Evolutionary conservation across 2,329 filamentous ascomycete genomes (phyloP), one percentile per base, ranked within the genome.

Genomic region (Ilyonectria mors-panacis): DNA sequence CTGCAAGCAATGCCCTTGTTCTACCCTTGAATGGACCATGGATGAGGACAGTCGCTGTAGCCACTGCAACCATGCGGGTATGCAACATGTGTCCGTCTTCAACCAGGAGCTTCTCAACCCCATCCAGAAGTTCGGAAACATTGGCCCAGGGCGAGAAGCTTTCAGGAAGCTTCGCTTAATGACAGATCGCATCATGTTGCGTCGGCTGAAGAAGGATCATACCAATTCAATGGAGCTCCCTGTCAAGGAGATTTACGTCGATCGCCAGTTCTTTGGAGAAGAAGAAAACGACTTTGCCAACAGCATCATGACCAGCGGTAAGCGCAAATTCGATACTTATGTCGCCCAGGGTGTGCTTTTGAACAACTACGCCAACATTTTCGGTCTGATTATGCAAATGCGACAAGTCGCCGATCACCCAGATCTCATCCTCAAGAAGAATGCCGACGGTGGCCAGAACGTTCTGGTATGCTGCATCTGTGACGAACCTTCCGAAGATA

Each of bases 351-450:
- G 94, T 83, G 95, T 98, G 21, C 90, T 99, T 81, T 88, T 99
- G 68, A 94, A 98, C 85, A 97, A 98, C 78, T 98, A 98, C 74
- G 96, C 96, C 83, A 99, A 99, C 79, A 98, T 99, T 71, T 99
- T 99, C 76, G 95, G 95, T 77, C 87, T 99, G 62, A 98, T 99
- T 77, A 98, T 98, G 94, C 95, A 97, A 81, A 98, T 99, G 95
- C 92, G 96, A 62, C 96, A 99, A 83, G 94, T 98, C 28, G 94
- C 96, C 8, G 96, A 99, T 73, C 96, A 99, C 78, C 96, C 96
- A 0, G 96, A 99, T 81, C 82, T 99, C 39, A 93, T 99, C 55
- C 82, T 98, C 68, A 97, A 95, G 84, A 98, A 96, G 82, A 89
- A 95, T 69, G 88, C 88, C 3, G 91, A 94, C 73, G 93, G 93